These are phyloP conservation scores for Talaromyces albobiverticillius DNA, from an alignment of 2,329 filamentous ascomycete genomes.

Conservation along the genomic window DNA sequence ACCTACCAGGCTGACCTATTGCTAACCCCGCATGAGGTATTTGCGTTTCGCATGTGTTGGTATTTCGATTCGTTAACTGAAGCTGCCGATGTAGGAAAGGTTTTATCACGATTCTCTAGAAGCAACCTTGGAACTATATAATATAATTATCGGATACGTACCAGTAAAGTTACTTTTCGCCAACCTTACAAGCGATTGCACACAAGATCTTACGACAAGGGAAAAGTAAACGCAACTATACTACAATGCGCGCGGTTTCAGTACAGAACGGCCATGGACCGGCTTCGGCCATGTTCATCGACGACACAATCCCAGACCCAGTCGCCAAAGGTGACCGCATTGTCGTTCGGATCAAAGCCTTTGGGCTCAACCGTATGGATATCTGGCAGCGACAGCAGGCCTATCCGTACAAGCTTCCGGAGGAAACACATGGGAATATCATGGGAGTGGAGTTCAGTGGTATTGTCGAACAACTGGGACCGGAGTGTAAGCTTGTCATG, in stretches of 20 bases:
- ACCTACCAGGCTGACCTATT: neutral
- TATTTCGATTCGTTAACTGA: too few species aligned
- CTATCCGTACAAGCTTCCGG: constrained; percentile 27
- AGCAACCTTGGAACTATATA: too few species aligned
- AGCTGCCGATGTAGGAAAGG: too few species aligned
- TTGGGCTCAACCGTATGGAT: constrained; percentile 62
- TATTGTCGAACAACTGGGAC: constrained; percentile 19
- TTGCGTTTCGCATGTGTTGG: neutral
- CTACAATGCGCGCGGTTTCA: constrained; percentile 41
- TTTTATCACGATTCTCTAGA: too few species aligned
- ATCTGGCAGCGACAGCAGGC: constrained; percentile 30
- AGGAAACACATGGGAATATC: constrained; percentile 24
- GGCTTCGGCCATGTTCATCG: constrained; percentile 59
- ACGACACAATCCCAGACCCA: constrained; percentile 53
- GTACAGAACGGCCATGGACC: constrained; percentile 58
- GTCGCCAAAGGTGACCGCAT: constrained; percentile 25
- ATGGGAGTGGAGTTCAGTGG: constrained; percentile 35
- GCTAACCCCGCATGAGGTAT: neutral
- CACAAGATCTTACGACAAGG: too few species aligned
- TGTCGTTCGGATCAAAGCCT: constrained; percentile 50
- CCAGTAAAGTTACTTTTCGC: too few species aligned
- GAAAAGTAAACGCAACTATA: too few species aligned
- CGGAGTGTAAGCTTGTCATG: neutral
- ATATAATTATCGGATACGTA: too few species aligned
- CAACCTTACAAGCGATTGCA: too few species aligned